Percentiles rank a stretch among this genome's conserved stretches.
Evolutionary conservation across 495 filamentous ascomycete genomes (phyloP).

Genomic region (Penicillium egyptiacum): DNA sequence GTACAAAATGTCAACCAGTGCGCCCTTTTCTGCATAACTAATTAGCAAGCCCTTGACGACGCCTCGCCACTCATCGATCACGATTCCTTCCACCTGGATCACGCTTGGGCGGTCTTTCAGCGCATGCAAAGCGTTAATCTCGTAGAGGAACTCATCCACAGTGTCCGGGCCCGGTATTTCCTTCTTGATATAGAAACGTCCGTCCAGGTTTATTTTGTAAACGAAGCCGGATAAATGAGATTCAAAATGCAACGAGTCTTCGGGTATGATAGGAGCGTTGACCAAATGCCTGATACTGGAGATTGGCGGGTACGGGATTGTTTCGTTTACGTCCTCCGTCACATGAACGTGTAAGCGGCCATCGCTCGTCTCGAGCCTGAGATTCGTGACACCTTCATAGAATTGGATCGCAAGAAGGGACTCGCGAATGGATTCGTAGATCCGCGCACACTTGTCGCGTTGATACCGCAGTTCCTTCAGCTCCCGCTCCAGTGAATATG

Average conservation of each 20-base stretch:
- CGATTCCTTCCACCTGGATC: conserved; percentile 83
- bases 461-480: conserved; percentile 77
- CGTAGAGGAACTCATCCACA: conserved; percentile 95
- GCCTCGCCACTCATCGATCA: conserved; percentile 75
- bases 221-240: conserved; percentile 95
- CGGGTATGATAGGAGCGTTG: conserved; percentile 61
- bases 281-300: conserved; percentile 73
- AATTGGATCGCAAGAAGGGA: conserved; percentile 90
- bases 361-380: conserved; percentile 89
- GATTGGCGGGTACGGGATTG: conserved; percentile 80
- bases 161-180: conserved; percentile 97
- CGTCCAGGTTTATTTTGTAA: conserved; percentile 79
- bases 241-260: conserved; percentile 78
- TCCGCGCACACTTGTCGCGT: conserved; percentile 88
- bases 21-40: conserved; percentile 82
- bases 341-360: conserved; percentile 94
- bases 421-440: conserved; percentile 94
- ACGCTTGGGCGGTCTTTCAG: conserved; percentile 73
- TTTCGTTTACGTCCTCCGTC: conserved; percentile 96
- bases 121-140: conserved; percentile 88
- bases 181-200: conserved; percentile 84
- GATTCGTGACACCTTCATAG: conserved; percentile 92
- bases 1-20: conserved; percentile 87
- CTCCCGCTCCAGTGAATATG: conserved; percentile 83
- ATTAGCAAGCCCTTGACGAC: conserved; percentile 89